Evolutionary conservation across 805 yeast species (phyloP), one percentile per base, ranked within the genome.

Genomic region (Dipodascus albidus): DNA sequence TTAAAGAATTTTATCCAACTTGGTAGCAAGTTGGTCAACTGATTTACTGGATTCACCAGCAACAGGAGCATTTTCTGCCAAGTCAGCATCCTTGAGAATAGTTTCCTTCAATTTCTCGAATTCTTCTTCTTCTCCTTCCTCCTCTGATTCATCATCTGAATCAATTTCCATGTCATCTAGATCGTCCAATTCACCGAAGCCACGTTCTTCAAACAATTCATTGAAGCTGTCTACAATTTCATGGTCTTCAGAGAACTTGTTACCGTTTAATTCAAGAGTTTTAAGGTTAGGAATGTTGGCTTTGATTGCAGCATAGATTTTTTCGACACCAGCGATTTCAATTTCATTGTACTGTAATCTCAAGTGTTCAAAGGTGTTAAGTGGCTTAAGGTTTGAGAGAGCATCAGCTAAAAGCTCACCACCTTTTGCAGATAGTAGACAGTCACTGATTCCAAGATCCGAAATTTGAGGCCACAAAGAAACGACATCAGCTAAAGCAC

Each of bases 91-190:
- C 50, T 74, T 70, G 49, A 73, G 76, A 20, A 74, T 64, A 21
- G 66, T 62, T 53, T 82, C 84, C 57, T 74, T 74, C 64, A 80
- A 83, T 24, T 72, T 78, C 50, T 80, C 87, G 49, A 78, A 83
- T 49, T 79, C 87, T 50, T 76, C 77, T 4, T 74, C 80, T 50
- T 76, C 77, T 4, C 74, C 80, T 15, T 72, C 79, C 2, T 73
- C 82, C 3, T 75, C 82, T 9, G 76, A 83, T 2, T 81, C 87
- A 22, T 79, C 86, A 50, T 81, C 79, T 58, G 81, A 81, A 35
- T 78, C 73, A 67, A 88, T 96, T 72, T 91, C 99, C 71, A 93
- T 78, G 61, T 93, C 99, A 62, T 91, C 98, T 50, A 93, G 75
- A 65, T 93, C 99, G 62, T 91, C 96, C 33, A 93, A 72, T 66